Base-by-base conservation (phyloP, 1,284 basidiomycete species). In the Cryptococcus sp. region DNA sequence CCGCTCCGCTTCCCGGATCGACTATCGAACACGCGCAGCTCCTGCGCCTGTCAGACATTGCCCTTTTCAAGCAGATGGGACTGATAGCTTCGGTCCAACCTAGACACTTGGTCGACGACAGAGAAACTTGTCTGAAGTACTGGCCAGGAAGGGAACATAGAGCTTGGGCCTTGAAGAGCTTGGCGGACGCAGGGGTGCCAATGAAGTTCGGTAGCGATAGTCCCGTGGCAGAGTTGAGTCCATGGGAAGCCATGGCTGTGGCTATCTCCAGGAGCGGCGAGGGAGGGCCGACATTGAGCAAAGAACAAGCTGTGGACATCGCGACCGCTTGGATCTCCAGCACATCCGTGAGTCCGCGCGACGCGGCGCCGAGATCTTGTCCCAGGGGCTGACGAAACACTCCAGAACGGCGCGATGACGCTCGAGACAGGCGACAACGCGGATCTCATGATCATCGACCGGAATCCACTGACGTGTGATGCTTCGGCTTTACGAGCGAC, bases 11-110 rank as follows among this genome's bases (percentile, higher is more conserved):
- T 1, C 58, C 63, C 0, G 70, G 69, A 1, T 66, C 62, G 3
- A 67, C 69, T 17, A 76, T 77, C 54, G 75, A 76, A 54, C 75
- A 77, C 47, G 73, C 73, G 11, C 75, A 77, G 57, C 61, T 74
- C 20, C 64, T 77, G 50, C 48, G 58, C 2, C 51, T 60, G 13
- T 53, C 58, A 25, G 75, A 76, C 53, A 55, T 77, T 13, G 56
- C 65, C 3, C 60, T 66, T 13, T 75, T 76, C 57, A 53, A 47
- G 6, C 39, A 50, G 10, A 62, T 76, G 35, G 69, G 66, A 6
- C 58, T 77, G 15, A 67, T 65, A 15, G 75, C 73, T 1, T 70
- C 67, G 5, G 64, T 77, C 15, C 75, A 77, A 55, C 75, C 75
- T 19, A 57, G 63, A n/a, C 72, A 77, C 56, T 59, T 76, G 30